These are phyloP conservation scores for Glebionis coronaria DNA, from an alignment of 129 eudicot genomes.

Conservation along the genomic window DNA sequence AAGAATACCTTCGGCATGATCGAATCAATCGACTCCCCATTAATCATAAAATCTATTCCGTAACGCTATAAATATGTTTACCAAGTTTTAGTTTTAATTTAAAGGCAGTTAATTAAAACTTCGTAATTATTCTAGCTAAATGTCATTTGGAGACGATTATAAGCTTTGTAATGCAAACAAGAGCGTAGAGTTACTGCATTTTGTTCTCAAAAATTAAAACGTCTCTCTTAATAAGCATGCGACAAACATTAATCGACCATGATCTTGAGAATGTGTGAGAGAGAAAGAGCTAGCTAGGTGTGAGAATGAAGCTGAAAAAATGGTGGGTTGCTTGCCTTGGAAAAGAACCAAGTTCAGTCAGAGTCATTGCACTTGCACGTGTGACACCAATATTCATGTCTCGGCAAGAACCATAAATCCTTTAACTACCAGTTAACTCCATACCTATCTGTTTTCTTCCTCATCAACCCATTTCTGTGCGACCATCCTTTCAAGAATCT, in stretches of 20 bases:
- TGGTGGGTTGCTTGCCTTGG: conserved; percentile 43
- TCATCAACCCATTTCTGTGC: conserved; percentile 20
- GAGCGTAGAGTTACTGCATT: too few relatives aligned
- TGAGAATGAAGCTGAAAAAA: conserved; percentile 28
- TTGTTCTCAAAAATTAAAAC: too few relatives aligned
- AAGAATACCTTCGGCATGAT: too few relatives aligned
- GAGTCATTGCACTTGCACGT: conserved; percentile 40
- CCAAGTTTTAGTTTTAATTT: too few relatives aligned
- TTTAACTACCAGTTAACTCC: conserved; percentile 32
- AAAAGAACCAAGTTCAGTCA: conserved; percentile 37
- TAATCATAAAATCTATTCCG: too few relatives aligned
- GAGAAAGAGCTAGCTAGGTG: conserved; percentile 4
- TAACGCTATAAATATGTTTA: too few relatives aligned
- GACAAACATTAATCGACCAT: background rate
- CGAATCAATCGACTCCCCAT: too few relatives aligned
- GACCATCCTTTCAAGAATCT: conserved; percentile 30
- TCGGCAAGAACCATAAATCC: conserved; percentile 10
- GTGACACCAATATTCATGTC: conserved; percentile 35
- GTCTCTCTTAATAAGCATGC: too few relatives aligned
- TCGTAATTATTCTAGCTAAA: too few relatives aligned
- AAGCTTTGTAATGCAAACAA: too few relatives aligned
- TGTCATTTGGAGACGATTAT: too few relatives aligned
- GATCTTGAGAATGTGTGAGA: background rate
- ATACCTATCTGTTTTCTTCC: conserved; percentile 29
- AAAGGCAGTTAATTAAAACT: too few relatives aligned